phyloP scores from a whole-genome alignment of 140 eudicot genomes.

The Bidens hawaiensis region DNA sequence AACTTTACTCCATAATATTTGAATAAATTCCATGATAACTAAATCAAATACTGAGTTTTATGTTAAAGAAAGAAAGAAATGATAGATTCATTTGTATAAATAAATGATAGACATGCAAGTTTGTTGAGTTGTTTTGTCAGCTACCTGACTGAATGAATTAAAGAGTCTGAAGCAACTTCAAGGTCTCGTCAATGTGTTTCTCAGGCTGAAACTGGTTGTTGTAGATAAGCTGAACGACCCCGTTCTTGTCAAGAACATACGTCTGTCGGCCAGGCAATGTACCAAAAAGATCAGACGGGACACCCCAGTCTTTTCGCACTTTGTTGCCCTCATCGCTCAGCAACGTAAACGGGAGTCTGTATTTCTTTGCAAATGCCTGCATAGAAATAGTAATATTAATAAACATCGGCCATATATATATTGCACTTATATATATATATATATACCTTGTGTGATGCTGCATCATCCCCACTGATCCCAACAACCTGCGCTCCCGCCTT shows the following conservation, averaged over 20 bases:
- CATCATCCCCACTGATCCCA: slow-evolving; percentile 92
- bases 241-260: slow-evolving; percentile 90
- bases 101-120: not conserved
- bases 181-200: slow-evolving; percentile 97
- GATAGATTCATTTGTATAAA: too few species aligned
- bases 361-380: slow-evolving; percentile 84
- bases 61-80: too few species aligned
- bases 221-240: slow-evolving; percentile 85
- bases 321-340: slow-evolving; percentile 89
- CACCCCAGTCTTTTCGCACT: slow-evolving; percentile 98
- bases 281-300: slow-evolving; percentile 92
- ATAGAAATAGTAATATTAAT: not conserved
- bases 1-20: too few species aligned
- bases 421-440: too few species aligned
- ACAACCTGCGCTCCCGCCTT: slow-evolving; percentile 98
- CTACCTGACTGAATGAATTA: slow-evolving; percentile 9
- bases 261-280: slow-evolving; percentile 95
- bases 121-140: not conserved
- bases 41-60: too few species aligned
- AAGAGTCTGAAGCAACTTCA: slow-evolving; percentile 78
- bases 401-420: too few species aligned
- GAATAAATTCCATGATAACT: too few species aligned
- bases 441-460: slow-evolving; percentile 95
- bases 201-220: slow-evolving; percentile 99
- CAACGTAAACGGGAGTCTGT: slow-evolving; percentile 84